A percentile compares a stretch with the other conserved stretches of the same genome.
These are phyloP conservation scores for Phyllosticta ampelicida DNA, from an alignment of 2,329 filamentous ascomycete species.

Conservation along the genomic window DNA sequence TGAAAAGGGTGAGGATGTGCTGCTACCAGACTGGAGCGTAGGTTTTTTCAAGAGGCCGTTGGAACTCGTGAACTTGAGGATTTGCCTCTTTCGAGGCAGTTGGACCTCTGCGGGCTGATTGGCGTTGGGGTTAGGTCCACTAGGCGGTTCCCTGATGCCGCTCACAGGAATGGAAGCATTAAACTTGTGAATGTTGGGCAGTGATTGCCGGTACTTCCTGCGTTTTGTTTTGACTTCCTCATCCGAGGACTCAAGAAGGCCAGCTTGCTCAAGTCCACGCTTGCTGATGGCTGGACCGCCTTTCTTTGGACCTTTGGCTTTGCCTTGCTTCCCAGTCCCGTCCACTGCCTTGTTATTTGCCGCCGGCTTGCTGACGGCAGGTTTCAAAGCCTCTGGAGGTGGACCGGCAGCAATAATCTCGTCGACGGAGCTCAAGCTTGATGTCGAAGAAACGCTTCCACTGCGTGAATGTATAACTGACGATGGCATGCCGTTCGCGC, in stretches of 20 bases:
- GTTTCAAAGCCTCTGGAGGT: conserved; percentile 2
- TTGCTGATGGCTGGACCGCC: not conserved
- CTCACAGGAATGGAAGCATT: conserved; percentile 1
- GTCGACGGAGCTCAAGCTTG: conserved; percentile 7
- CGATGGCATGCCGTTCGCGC: conserved; percentile 4
- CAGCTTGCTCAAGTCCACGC: conserved; percentile 3
- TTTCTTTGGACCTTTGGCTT: conserved; percentile 6
- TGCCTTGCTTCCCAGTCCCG: not conserved
- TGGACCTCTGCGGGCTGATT: not conserved
- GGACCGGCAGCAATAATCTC: conserved; percentile 7
- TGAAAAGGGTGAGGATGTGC: conserved; percentile 5
- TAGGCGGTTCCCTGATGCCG: not conserved
- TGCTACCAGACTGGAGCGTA: conserved; percentile 5
- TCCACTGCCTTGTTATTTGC: not conserved
- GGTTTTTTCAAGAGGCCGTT: conserved; percentile 8
- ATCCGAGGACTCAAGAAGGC: conserved; percentile 5
- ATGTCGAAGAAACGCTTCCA: conserved; percentile 5
- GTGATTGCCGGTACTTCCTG: not conserved
- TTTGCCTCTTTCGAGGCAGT: conserved; percentile 5
- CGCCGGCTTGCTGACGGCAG: not conserved
- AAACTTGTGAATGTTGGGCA: not conserved
- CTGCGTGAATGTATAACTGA: conserved; percentile 4
- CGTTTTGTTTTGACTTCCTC: conserved; percentile 8
- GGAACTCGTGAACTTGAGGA: conserved; percentile 4
- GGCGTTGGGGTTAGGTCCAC: not conserved